phyloP scores from a whole-genome alignment of 768 basidiomycete genomes.

The Tulasnella sp. region DNA sequence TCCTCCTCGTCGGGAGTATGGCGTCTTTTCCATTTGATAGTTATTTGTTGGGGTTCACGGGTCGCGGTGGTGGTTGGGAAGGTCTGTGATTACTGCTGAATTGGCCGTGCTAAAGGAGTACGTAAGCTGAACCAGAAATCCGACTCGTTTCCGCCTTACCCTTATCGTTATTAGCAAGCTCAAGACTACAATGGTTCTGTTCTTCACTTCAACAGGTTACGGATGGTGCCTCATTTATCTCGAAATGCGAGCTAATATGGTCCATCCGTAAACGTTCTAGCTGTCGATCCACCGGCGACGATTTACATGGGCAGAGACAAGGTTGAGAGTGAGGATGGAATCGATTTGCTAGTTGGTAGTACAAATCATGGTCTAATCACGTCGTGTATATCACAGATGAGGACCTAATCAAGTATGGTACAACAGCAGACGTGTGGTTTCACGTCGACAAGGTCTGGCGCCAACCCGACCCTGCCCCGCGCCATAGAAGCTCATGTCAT shows the following conservation, averaged over 20 bases:
- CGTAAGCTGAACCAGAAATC: neutral
- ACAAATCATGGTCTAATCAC: slow-evolving; percentile 6
- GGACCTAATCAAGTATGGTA: slow-evolving; percentile 78
- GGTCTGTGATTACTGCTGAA: neutral
- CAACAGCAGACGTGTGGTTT: slow-evolving; percentile 42
- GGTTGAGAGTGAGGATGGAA: slow-evolving; percentile 55
- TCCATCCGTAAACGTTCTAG: slow-evolving; percentile 27
- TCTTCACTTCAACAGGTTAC: neutral
- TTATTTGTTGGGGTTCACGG: neutral
- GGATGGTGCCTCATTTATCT: neutral
- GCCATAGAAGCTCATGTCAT: neutral
- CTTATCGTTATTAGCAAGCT: too few species aligned
- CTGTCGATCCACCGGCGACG: slow-evolving; percentile 46
- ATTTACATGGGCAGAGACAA: slow-evolving; percentile 98
- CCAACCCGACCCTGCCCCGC: neutral
- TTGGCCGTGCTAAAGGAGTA: neutral
- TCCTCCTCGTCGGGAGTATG: neutral
- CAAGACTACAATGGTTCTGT: neutral
- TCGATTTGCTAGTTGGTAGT: too few species aligned
- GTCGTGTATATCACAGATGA: slow-evolving; percentile 51
- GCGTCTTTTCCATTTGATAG: neutral
- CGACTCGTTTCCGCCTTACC: neutral
- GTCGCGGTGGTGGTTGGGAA: neutral
- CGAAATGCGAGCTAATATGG: neutral
- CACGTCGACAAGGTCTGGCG: slow-evolving; percentile 72